Evolutionary conservation across 345 rosid genomes (phyloP).

Genomic region (Tarenaya hassleriana): DNA sequence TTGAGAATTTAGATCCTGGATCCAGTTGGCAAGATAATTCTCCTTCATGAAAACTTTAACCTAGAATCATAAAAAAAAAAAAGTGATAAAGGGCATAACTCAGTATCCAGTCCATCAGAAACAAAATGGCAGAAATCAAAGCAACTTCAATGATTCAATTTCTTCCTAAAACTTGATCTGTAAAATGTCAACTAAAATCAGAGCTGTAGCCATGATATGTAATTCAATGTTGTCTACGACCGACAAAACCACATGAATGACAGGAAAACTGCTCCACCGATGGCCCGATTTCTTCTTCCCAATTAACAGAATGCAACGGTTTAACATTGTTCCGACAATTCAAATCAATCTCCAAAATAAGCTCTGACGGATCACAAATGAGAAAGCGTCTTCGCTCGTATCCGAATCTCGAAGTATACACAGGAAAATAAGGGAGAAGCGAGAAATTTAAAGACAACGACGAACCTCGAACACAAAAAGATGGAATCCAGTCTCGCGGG

Average conservation of each 20-base stretch:
- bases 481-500: constrained; percentile 33
- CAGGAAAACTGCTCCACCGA: no score
- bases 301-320: no score
- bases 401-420: constrained; percentile 23
- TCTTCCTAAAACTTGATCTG: no score
- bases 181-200: no score
- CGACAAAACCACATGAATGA: no score
- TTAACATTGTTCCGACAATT: not conserved
- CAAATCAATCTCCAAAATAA: no score
- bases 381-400: constrained; percentile 16
- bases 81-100: not conserved
- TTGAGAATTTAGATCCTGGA: constrained; percentile 58
- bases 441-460: constrained; percentile 27
- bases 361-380: constrained; percentile 30
- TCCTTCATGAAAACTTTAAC: constrained; percentile 85
- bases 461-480: constrained; percentile 21
- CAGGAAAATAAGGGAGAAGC: constrained; percentile 25
- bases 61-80: constrained; percentile 29
- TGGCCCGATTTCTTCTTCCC: no score
- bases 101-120: not conserved
- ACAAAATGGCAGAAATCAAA: no score
- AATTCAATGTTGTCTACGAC: no score
- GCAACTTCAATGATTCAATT: no score
- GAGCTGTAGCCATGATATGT: no score
- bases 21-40: constrained; percentile 91